Evolutionary conservation across 306 rosid genomes (phyloP).

Genomic region (Abrus pulchellus): DNA sequence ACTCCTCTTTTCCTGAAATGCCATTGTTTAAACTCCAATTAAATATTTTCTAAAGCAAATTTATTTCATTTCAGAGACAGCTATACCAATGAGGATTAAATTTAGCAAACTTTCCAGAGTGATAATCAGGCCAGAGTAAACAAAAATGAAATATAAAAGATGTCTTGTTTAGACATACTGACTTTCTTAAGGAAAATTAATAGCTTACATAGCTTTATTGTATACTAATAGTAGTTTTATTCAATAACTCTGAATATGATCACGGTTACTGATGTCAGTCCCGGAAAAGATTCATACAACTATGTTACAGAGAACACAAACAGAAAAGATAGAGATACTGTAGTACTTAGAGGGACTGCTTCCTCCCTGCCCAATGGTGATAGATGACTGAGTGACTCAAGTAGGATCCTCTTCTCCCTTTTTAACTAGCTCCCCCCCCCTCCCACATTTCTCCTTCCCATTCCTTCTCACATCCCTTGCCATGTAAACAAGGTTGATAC

Average conservation of each 20-base stretch:
- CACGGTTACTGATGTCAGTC: slow-evolving; percentile 21
- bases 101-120: slow-evolving; percentile 8
- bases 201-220: slow-evolving; percentile 30
- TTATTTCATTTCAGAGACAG: slow-evolving; percentile 12
- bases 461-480: slow-evolving; percentile 13
- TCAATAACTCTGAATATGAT: slow-evolving; percentile 19
- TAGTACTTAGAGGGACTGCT: background rate
- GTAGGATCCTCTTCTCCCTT: slow-evolving; percentile 14
- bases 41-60: background rate
- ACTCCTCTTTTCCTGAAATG: slow-evolving; percentile 91
- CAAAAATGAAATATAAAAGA: slow-evolving; percentile 26
- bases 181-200: slow-evolving; percentile 27
- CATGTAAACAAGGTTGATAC: slow-evolving; percentile 19
- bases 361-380: slow-evolving; percentile 2
- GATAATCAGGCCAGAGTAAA: slow-evolving; percentile 39
- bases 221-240: slow-evolving; percentile 19
- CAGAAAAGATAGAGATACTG: slow-evolving; percentile 25
- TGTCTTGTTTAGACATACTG: slow-evolving; percentile 33
- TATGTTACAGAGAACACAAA: slow-evolving; percentile 10
- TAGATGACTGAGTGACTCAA: slow-evolving; percentile 4
- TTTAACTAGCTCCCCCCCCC: background rate
- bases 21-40: slow-evolving; percentile 39
- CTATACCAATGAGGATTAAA: slow-evolving; percentile 7
- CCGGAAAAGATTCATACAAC: slow-evolving; percentile 17
- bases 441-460: background rate